Evolutionary conservation across 2,329 filamentous ascomycete species (phyloP).

Genomic region (Claviceps cyperi): DNA sequence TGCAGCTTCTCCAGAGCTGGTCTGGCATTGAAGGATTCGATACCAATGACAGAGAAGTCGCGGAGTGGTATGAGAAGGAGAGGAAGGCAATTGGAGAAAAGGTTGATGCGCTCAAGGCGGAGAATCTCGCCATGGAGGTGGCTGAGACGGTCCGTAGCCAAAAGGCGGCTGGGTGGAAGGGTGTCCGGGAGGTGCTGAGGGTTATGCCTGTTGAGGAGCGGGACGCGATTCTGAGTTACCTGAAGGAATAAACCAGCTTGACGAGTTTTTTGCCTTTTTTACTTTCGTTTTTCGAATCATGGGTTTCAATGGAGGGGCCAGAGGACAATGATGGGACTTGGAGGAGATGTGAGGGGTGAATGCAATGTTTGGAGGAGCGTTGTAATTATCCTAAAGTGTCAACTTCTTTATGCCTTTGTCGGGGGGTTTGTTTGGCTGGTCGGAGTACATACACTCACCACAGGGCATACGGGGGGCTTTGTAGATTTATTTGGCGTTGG

Average conservation of each 20-base stretch:
- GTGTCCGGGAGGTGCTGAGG: constrained; percentile 70
- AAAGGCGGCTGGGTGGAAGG: constrained; percentile 62
- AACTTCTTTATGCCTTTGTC: no score
- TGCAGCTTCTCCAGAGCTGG: constrained; percentile 72
- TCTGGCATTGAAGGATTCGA: constrained; percentile 64
- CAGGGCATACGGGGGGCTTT: neutral
- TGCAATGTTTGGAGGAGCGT: constrained; percentile 5
- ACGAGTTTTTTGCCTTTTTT: neutral
- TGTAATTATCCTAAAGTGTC: neutral
- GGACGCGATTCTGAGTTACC: constrained; percentile 58
- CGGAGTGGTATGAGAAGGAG: constrained; percentile 94
- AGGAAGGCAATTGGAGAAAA: constrained; percentile 68
- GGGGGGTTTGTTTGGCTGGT: neutral
- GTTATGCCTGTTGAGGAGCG: constrained; percentile 82
- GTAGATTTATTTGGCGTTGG: constrained; percentile 5
- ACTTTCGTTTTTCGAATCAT: neutral
- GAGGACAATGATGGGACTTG: no score
- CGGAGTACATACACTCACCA: neutral
- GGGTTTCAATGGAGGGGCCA: neutral
- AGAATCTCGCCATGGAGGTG: constrained; percentile 41
- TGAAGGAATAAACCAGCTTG: constrained; percentile 26
- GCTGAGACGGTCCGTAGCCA: constrained; percentile 29
- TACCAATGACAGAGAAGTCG: constrained; percentile 66
- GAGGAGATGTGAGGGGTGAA: neutral
- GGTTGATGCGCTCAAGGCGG: constrained; percentile 70